Base-by-base conservation (phyloP, 176 grass and related monocot species). In the Panicum miliaceum region DNA sequence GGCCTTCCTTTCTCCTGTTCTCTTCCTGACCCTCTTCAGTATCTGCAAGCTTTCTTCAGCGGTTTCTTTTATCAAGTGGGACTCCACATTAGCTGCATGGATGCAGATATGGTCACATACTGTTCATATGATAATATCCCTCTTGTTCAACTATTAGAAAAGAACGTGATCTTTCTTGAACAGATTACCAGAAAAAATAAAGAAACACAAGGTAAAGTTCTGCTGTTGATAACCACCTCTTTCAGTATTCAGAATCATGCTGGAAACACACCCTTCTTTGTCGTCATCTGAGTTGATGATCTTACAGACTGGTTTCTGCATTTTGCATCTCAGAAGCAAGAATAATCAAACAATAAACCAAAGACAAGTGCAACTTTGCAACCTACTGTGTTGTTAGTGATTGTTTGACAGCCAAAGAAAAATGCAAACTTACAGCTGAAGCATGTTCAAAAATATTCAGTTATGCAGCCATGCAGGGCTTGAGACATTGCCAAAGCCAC, bases 241-340 rank as follows among this genome's bases (percentile, higher is more conserved):
- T 85, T 25, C 57, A 7, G 51, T 20, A 76, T 88, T 82, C 52
- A 87, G 25, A 47, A 88, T 67, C 66, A 89, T 76, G 84, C 78
- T 87, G 19, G 87, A 82, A 35, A 59, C 10, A 43, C 73, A 46
- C 59, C 48, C 90, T 10, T 82, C 79, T 53, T 71, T 88, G 14
- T 90, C 91, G 35, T 79, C 91, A 34, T 97, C 94, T 23, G 87
- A 94, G 41, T 90, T 79, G 60, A 97, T 68, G 65, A 77, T 63
- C 64, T 89, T 76, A 23, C 57, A 75, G 41, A 65, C 10, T 68
- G 69, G 47, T 40, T 56, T 82, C 92, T 94, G 92, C 79, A 76
- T 79, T 64, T 85, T 57, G 63, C 64, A 86, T 20, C n/a, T 68
- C 26, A 71, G 43, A 83, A 71, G 54, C 59, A 80, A 75, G 7